These are phyloP conservation scores for Alternaria incomplexa DNA, from an alignment of 2,329 filamentous ascomycete species.

Conservation along the genomic window DNA sequence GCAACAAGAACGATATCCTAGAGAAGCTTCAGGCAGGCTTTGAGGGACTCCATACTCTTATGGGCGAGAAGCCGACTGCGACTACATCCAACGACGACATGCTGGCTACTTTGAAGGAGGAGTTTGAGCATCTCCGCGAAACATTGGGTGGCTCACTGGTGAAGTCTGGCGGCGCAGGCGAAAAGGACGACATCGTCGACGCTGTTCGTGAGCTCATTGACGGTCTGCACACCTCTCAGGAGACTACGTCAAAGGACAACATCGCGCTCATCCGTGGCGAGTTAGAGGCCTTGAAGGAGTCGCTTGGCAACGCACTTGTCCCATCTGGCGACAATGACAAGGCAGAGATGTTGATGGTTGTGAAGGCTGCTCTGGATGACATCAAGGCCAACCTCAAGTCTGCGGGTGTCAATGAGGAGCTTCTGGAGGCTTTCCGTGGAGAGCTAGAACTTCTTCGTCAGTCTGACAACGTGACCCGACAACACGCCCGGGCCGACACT, in stretches of 20 bases:
- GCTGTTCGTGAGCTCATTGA: constrained; percentile 62
- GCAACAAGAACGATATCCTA: constrained; percentile 66
- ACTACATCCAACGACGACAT: constrained; percentile 52
- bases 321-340: constrained; percentile 46
- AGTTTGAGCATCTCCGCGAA: constrained; percentile 67
- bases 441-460: constrained; percentile 58
- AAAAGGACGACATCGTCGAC: constrained; percentile 73
- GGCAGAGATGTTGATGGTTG: constrained; percentile 50
- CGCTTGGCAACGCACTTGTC: constrained; percentile 51
- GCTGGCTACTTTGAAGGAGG: constrained; percentile 60
- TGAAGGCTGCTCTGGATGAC: constrained; percentile 47
- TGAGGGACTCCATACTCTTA: constrained; percentile 54
- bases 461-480: constrained; percentile 49
- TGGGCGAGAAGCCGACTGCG: constrained; percentile 43
- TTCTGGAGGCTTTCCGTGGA: constrained; percentile 58
- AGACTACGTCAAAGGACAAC: constrained; percentile 50
- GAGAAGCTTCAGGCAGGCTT: constrained; percentile 63
- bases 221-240: constrained; percentile 51
- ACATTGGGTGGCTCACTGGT: constrained; percentile 61
- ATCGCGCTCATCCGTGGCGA: constrained; percentile 53
- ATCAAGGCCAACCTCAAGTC: constrained; percentile 40
- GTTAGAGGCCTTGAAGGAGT: constrained; percentile 52
- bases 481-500: constrained; percentile 51
- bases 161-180: constrained; percentile 52
- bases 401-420: constrained; percentile 54